These are phyloP conservation scores for Platanthera guangdongensis DNA, from an alignment of 106 monocot genomes.

Conservation along the genomic window DNA sequence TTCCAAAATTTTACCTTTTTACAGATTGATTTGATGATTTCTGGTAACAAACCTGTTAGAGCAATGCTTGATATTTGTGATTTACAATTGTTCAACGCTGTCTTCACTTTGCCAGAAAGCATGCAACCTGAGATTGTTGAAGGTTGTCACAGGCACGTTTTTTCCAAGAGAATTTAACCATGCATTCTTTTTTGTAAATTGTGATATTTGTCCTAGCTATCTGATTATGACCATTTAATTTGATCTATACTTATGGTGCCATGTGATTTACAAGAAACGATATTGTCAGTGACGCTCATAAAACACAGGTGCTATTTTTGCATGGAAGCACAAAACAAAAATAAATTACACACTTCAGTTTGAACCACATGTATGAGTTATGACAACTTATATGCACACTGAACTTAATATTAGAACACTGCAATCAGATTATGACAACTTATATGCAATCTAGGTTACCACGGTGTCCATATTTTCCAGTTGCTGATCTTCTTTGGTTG, in stretches of 20 bases:
- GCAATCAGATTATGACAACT: too few relatives aligned
- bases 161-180: neutral
- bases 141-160: conserved; percentile 51
- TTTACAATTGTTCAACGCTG: conserved; percentile 62
- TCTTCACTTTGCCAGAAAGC: conserved; percentile 63
- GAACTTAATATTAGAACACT: too few relatives aligned
- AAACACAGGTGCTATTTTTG: too few relatives aligned
- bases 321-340: too few relatives aligned
- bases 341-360: too few relatives aligned
- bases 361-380: too few relatives aligned
- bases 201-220: neutral
- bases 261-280: neutral
- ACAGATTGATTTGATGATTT: conserved; percentile 92
- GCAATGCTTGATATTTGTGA: conserved; percentile 70
- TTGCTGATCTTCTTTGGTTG: too few relatives aligned
- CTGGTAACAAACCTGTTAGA: conserved; percentile 63
- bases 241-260: neutral
- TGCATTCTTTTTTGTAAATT: neutral
- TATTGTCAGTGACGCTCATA: too few relatives aligned
- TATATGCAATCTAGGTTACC: too few relatives aligned
- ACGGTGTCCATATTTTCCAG: too few relatives aligned
- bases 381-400: too few relatives aligned
- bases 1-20: conserved; percentile 4
- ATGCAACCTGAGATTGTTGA: conserved; percentile 37
- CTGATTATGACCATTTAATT: neutral